Evolutionary conservation across 1,139 yeast genomes (phyloP).

Genomic region (Debaryomyces psychrophilus): DNA sequence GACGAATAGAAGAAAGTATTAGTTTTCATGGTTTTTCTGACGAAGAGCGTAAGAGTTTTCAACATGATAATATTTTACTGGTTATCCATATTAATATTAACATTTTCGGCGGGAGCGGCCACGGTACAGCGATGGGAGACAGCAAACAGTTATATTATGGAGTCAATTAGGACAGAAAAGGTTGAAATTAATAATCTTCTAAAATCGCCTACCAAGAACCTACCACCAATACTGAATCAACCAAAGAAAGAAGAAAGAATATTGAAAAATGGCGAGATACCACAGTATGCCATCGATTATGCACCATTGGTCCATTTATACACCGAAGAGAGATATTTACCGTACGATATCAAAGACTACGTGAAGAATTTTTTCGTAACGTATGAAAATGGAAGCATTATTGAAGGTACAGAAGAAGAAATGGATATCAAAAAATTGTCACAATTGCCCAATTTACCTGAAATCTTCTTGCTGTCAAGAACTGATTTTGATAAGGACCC

Average conservation of each 20-base stretch:
- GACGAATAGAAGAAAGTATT: neutral
- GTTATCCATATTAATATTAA: constrained; percentile 2
- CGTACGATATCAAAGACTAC: constrained; percentile 75
- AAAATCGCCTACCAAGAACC: constrained; percentile 30
- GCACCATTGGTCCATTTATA: constrained; percentile 85
- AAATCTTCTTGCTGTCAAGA: constrained; percentile 60
- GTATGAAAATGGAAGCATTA: constrained; percentile 50
- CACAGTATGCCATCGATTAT: constrained; percentile 70
- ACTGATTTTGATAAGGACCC: constrained; percentile 78
- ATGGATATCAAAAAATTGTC: constrained; percentile 45
- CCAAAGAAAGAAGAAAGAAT: constrained; percentile 38
- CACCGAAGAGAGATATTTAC: constrained; percentile 85
- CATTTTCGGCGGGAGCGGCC: neutral
- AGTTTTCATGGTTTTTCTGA: neutral
- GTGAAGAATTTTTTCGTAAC: constrained; percentile 63
- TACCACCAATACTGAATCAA: constrained; percentile 40
- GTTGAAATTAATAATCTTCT: constrained; percentile 25
- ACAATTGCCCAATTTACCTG: constrained; percentile 30
- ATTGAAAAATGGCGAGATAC: constrained; percentile 61
- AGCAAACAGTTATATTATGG: constrained; percentile 14
- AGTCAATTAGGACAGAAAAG: constrained; percentile 16
- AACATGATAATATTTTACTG: constrained; percentile 6
- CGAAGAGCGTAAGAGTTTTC: too few species aligned
- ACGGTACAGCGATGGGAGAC: constrained; percentile 14
- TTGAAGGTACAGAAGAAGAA: constrained; percentile 38